Base-by-base conservation (phyloP, 805 yeast genomes). In the Metschnikowia matae region DNA sequence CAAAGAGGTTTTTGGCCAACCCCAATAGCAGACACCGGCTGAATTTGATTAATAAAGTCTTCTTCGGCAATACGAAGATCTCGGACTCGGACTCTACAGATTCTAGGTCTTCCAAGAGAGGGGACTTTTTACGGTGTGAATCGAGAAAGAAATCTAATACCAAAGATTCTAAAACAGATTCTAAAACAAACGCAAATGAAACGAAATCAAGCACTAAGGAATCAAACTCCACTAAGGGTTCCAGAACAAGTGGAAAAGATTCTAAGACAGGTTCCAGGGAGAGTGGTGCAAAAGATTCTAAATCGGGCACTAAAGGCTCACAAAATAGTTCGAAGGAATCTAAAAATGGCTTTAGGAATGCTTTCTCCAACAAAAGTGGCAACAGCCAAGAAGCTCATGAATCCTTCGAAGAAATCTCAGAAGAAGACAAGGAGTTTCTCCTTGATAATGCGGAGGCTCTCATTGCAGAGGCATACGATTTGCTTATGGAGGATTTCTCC, bases 401-500 rank as follows among this genome's bases (percentile, higher is more conserved):
- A 7, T n/a, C 37, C 13, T 56, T 61, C 1, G 58, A 59, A 15
- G 46, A 44, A 17, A 11, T 44, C 7, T 44, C 40, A 2, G 46
- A 44, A 6, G 40, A 44, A 6, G 46, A 44, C 18, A 18, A 34
- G 14, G 29, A 23, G 23, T 44, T 44, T 17, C 33, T 44, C 10
- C 40, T 36, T 14, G 63, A 61, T 37, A 66, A 67, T 42, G 72
- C 71, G 0, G 61, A 63, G 11, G 53, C 52, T 11, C 55, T 57
- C 26, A 64, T 73, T 17, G 51, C 54, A 3, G 41, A 50, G 10
- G 77, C 75, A 0, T 54, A 57, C 34, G 59, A 62, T 1, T 42
- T 51, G 3, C 55, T 73, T 6, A 51, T 68, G 23, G 46, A 50
- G 17, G 69, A 65, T 37, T 44, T 71, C n/a, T 58, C 70, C 0